These are phyloP conservation scores for Lecanicillium sp. DNA, from an alignment of 2,329 filamentous ascomycete species.

Conservation along the genomic window DNA sequence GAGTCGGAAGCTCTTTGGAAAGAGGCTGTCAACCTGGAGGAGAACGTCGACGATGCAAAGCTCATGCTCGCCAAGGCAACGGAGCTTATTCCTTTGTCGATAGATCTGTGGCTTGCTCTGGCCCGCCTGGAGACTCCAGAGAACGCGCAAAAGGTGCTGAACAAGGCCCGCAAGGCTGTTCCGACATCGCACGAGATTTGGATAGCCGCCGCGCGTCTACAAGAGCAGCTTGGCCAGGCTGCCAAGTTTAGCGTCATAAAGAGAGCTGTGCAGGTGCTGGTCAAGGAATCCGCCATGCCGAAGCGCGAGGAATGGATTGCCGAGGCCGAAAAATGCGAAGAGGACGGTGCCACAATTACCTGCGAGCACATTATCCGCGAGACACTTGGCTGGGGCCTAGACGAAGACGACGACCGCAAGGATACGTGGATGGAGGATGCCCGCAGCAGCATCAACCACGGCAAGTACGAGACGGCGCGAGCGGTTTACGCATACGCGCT, in stretches of 20 bases:
- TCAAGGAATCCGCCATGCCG: constrained; percentile 89
- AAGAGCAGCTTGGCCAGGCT: constrained; percentile 77
- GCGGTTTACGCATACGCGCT: constrained; percentile 91
- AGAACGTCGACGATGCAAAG: constrained; percentile 79
- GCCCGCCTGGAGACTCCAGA: constrained; percentile 83
- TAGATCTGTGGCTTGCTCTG: constrained; percentile 91
- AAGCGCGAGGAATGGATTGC: constrained; percentile 96
- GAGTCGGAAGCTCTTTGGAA: constrained; percentile 98
- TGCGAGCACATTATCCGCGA: constrained; percentile 86
- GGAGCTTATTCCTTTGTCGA: constrained; percentile 86
- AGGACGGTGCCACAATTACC: constrained; percentile 79
- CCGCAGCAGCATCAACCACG: constrained; percentile 69
- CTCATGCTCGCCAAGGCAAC: constrained; percentile 90
- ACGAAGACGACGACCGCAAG: constrained; percentile 94
- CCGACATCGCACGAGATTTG: constrained; percentile 93
- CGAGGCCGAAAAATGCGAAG: constrained; percentile 90
- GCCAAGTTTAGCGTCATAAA: constrained; percentile 89
- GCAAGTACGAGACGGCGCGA: constrained; percentile 80
- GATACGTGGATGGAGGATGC: constrained; percentile 96
- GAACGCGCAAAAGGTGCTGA: constrained; percentile 90
- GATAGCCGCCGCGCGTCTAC: constrained; percentile 86
- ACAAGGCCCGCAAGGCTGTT: constrained; percentile 87
- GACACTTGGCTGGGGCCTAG: constrained; percentile 85
- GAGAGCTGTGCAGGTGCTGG: constrained; percentile 79
- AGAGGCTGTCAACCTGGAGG: constrained; percentile 90